phyloP scores from a whole-genome alignment of 768 basidiomycete genomes.

The Agaricus sinodeliciosus region DNA sequence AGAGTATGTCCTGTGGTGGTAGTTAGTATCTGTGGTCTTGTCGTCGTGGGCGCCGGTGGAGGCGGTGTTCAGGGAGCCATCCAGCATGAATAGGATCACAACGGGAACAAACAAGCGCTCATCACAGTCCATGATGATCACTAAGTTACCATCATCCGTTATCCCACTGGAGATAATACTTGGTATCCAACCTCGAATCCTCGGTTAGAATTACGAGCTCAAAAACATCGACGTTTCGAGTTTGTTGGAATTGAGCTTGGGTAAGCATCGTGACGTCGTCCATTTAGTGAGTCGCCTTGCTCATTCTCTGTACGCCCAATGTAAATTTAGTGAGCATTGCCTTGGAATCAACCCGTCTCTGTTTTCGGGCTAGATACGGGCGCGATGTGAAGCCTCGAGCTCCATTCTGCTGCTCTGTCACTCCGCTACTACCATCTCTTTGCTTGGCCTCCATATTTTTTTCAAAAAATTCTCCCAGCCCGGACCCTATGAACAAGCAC shows the following conservation, averaged over 20 bases:
- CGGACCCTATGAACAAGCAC: no score
- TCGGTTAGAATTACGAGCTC: neutral
- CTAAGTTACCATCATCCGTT: constrained; percentile 1
- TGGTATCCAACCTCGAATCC: neutral
- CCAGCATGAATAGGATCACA: constrained; percentile 6
- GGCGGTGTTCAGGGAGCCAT: constrained; percentile 7
- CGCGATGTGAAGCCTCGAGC: no score
- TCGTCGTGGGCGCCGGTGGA: neutral
- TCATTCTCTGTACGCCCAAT: neutral
- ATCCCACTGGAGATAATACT: neutral
- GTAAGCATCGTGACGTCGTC: neutral
- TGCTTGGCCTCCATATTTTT: neutral
- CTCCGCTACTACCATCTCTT: neutral
- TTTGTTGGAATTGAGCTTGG: neutral
- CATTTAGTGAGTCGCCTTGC: neutral
- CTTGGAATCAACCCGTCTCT: neutral
- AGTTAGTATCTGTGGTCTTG: neutral
- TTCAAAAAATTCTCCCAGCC: neutral
- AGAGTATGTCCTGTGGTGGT: neutral
- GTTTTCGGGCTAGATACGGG: neutral
- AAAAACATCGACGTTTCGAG: neutral
- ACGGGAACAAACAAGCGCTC: constrained; percentile 1
- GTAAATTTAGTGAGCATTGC: neutral
- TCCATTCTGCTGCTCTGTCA: no score
- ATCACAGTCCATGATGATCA: neutral